Evolutionary conservation across 495 filamentous ascomycete genomes (phyloP), one percentile per base, ranked within the genome.

Genomic region (Apiosordaria backusii): DNA sequence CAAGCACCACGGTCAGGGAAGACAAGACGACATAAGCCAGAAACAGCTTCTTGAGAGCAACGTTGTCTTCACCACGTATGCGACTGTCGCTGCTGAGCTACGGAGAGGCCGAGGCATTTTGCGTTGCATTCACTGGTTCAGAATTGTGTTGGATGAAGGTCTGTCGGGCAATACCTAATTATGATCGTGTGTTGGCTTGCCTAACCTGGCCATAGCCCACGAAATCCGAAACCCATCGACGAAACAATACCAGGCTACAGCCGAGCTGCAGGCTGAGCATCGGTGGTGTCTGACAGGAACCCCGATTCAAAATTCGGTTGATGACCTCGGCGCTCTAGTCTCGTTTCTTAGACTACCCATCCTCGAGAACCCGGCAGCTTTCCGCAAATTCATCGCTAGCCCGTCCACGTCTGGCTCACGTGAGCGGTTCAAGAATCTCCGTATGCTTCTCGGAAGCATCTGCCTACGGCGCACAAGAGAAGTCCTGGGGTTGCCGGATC

Each of bases 281-380:
- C 59, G 59, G 19, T 61, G 59, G 59, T 61, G 59, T n/a, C 15
- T 61, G 4, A 27, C 59, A 16, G 59, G 59, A 22, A 61, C 59
- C 4, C 59, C 59, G 6, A 61, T 61, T 13, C 59, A 61, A 5
- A 61, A 61, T 18, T 50, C 59, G 4, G 18, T 61, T 6, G 59
- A 61, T 23, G 59, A 61, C 24, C 27, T 40, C 21, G 59, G 59
- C 4, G 24, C 59, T 22, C 15, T 61, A 2, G 25, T 61, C 2
- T 21, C 23, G 4, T 61, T 61, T 61, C 16, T 61, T 9, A 5
- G n/a, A 6, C 26, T 61, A 1, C 57, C 57, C 23, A 27, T 21
- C 57, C 15, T 59, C 1, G 19, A 25, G 4, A 25, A 59, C 23
- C 19, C 57, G 10, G 23, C 19, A 18, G 18, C 57, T 6, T 59